Percentiles rank a stretch among this genome's conserved stretches.
Evolutionary conservation across 1,284 basidiomycete genomes (phyloP).

Genomic region (Trametes hirsuta): DNA sequence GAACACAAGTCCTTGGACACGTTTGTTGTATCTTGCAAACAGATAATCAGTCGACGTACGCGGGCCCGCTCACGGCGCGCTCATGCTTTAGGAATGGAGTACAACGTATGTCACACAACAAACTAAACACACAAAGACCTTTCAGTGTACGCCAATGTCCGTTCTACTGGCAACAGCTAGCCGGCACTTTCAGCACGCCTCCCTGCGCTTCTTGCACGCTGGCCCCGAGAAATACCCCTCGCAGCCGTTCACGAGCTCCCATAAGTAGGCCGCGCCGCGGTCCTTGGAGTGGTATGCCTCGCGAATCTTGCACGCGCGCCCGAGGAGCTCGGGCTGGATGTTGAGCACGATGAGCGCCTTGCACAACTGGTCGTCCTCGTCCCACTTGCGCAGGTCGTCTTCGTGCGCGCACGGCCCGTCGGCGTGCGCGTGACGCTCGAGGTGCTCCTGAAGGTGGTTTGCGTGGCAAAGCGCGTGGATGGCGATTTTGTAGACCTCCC

Average conservation of each 20-base stretch:
- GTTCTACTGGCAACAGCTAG: background rate
- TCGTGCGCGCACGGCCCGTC: background rate
- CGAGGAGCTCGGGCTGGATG: slow-evolving; percentile 5
- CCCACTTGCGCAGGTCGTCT: slow-evolving; percentile 1
- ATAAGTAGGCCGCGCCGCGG: slow-evolving; percentile 1
- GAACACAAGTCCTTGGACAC: too few relatives aligned
- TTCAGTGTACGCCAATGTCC: background rate
- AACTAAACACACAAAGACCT: too few relatives aligned
- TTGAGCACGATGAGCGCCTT: slow-evolving; percentile 6
- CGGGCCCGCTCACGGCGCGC: too few relatives aligned
- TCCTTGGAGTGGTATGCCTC: slow-evolving; percentile 1
- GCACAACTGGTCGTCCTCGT: slow-evolving; percentile 4
- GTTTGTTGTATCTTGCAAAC: too few relatives aligned
- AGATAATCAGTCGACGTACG: too few relatives aligned
- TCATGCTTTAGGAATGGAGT: too few relatives aligned
- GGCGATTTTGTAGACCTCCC: slow-evolving; percentile 6
- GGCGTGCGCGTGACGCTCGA: background rate
- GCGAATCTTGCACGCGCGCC: slow-evolving; percentile 3
- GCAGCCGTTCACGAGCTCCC: slow-evolving; percentile 1
- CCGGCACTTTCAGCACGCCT: background rate
- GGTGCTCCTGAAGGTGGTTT: slow-evolving; percentile 5
- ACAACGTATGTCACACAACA: too few relatives aligned
- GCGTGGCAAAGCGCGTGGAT: slow-evolving; percentile 6
- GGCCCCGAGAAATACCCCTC: background rate
- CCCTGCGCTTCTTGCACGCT: background rate